phyloP scores from a whole-genome alignment of 2,329 filamentous ascomycete species.

The Beauveria varroae region DNA sequence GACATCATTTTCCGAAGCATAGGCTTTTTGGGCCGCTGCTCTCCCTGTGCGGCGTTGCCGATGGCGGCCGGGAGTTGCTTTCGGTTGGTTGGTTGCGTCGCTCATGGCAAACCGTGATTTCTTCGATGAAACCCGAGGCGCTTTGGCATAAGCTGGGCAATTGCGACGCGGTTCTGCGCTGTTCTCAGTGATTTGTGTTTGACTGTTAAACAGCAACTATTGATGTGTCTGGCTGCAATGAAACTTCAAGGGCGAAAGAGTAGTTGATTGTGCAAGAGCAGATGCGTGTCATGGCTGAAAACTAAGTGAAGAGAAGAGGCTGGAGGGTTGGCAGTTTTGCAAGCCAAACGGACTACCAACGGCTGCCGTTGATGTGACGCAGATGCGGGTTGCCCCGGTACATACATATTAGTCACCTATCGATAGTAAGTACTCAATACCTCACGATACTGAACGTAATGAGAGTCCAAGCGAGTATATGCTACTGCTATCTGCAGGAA shows the following conservation, averaged over 20 bases:
- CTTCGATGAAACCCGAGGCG: background rate
- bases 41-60: constrained; percentile 33
- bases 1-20: constrained; percentile 51
- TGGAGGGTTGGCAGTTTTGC: background rate
- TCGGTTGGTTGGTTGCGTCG: constrained; percentile 24
- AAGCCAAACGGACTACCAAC: constrained; percentile 3
- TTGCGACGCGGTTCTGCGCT: background rate
- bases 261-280: background rate
- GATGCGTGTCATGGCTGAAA: constrained; percentile 5
- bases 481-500: background rate
- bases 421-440: background rate
- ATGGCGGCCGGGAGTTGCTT: constrained; percentile 29
- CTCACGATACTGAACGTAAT: background rate
- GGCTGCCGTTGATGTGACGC: constrained; percentile 10
- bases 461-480: background rate
- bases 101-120: constrained; percentile 22
- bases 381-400: constrained; percentile 14
- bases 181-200: background rate
- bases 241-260: background rate
- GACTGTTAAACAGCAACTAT: background rate
- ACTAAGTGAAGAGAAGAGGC: constrained; percentile 5
- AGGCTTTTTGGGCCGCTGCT: constrained; percentile 42
- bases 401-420: constrained; percentile 12
- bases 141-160: background rate
- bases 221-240: background rate